These are phyloP conservation scores for Phytophthora citrophthora DNA, from an alignment of 352 stramenopile species.

Conservation along the genomic window DNA sequence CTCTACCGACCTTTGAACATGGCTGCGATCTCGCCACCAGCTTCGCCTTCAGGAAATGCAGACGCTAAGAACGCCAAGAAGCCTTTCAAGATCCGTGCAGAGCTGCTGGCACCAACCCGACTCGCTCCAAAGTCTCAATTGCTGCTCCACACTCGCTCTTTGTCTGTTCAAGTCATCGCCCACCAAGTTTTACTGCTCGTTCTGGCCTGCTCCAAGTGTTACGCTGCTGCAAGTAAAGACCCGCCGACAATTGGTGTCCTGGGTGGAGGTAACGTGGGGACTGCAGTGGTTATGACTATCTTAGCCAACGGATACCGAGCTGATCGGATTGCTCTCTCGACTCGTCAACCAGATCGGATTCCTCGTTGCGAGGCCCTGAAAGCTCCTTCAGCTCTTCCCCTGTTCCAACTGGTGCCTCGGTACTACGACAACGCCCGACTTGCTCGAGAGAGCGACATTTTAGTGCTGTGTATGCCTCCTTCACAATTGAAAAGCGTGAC, in stretches of 20 bases:
- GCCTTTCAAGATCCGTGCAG: conserved; percentile 45
- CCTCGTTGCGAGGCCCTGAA: conserved; percentile 46
- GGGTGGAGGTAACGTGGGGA: conserved; percentile 60
- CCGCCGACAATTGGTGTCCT: conserved; percentile 56
- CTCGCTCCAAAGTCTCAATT: conserved; percentile 43
- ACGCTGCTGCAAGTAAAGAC: conserved; percentile 9
- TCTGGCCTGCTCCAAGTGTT: conserved; percentile 39
- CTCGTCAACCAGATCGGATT: conserved; percentile 59
- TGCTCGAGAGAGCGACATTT: conserved; percentile 56
- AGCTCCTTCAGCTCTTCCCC: conserved; percentile 18
- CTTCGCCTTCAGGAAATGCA: too few relatives aligned
- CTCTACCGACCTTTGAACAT: too few relatives aligned
- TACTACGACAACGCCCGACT: conserved; percentile 70
- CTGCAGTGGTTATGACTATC: conserved; percentile 54
- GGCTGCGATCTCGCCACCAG: too few relatives aligned
- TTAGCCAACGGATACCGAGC: conserved; percentile 48
- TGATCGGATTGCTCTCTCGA: conserved; percentile 51
- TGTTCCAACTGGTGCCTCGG: conserved; percentile 48
- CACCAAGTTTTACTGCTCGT: conserved; percentile 51
- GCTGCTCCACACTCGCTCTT: conserved; percentile 34
- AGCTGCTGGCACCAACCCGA: conserved; percentile 46
- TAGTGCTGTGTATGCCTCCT: conserved; percentile 71
- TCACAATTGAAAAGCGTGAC: conserved; percentile 72
- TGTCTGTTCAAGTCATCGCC: conserved; percentile 45
- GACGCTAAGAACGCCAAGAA: conserved; percentile 23